These are phyloP conservation scores for Emmonsiellopsis sp. DNA, from an alignment of 2,329 filamentous ascomycete genomes.

Conservation along the genomic window DNA sequence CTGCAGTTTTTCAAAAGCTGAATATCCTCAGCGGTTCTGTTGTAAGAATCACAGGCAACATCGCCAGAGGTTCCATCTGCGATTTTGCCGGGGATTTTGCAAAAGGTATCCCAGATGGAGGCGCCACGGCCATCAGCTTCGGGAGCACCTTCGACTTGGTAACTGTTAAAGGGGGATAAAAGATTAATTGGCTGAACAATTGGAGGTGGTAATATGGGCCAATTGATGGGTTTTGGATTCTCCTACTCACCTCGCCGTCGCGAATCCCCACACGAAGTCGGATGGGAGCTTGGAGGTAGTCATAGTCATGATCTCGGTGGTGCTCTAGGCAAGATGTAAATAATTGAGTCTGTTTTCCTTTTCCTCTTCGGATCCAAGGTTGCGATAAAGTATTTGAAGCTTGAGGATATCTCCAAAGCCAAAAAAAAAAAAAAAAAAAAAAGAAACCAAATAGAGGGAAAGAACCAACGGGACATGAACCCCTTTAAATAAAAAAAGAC, in stretches of 20 bases:
- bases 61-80: constrained; percentile 66
- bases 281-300: constrained; percentile 43
- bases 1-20: constrained; percentile 65
- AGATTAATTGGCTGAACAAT: not conserved
- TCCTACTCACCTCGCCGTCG: constrained; percentile 59
- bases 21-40: constrained; percentile 69
- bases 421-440: not conserved
- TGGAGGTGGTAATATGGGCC: not conserved
- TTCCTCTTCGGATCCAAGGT: not conserved
- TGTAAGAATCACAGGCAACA: constrained; percentile 79
- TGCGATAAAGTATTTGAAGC: too few relatives aligned
- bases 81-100: constrained; percentile 70
- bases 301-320: constrained; percentile 9
- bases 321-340: not conserved
- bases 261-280: constrained; percentile 72
- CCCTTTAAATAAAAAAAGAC: too few relatives aligned
- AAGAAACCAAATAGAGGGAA: not conserved
- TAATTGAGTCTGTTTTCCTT: not conserved
- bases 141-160: constrained; percentile 75
- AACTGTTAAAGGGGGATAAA: constrained; percentile 43
- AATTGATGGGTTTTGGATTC: not conserved
- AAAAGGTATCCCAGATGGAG: constrained; percentile 89
- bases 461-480: too few relatives aligned
- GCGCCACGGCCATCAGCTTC: constrained; percentile 69
- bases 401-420: too few relatives aligned